These are phyloP conservation scores for Phanerodontia chrysosporium DNA, from an alignment of 768 basidiomycete species.

Conservation along the genomic window DNA sequence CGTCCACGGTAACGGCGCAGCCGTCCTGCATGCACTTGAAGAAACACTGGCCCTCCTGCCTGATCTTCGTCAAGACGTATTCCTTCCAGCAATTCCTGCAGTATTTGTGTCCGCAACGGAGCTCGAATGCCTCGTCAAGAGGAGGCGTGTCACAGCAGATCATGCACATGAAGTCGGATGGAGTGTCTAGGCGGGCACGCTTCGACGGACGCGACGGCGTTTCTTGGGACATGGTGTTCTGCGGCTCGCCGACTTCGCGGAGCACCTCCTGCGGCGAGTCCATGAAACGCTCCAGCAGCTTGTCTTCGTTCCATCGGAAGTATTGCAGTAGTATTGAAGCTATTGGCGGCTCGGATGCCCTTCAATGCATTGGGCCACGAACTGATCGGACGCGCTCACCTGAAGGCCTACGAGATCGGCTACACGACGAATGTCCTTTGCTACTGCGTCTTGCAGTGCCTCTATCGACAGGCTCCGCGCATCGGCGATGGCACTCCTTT, in stretches of 20 bases:
- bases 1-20: constrained; percentile 61
- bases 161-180: constrained; percentile 70
- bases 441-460: constrained; percentile 20
- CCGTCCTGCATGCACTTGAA: constrained; percentile 80
- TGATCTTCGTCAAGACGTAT: constrained; percentile 75
- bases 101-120: constrained; percentile 82
- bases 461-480: constrained; percentile 20
- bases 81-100: constrained; percentile 82
- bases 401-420: constrained; percentile 26
- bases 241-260: constrained; percentile 27
- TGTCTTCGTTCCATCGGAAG: constrained; percentile 93
- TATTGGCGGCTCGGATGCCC: constrained; percentile 48
- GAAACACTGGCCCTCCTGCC: constrained; percentile 69
- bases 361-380: neutral
- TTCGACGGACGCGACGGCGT: constrained; percentile 20
- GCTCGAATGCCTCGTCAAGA: constrained; percentile 53
- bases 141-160: constrained; percentile 82
- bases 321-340: constrained; percentile 79
- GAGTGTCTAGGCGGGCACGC: constrained; percentile 22
- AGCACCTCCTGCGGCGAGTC: constrained; percentile 79
- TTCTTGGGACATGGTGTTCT: constrained; percentile 8
- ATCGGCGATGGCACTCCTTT: constrained; percentile 17
- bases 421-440: constrained; percentile 23
- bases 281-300: constrained; percentile 94
- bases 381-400: constrained; percentile 16